Base-by-base conservation (phyloP, 345 rosid genomes). In the Moringa oleifera region DNA sequence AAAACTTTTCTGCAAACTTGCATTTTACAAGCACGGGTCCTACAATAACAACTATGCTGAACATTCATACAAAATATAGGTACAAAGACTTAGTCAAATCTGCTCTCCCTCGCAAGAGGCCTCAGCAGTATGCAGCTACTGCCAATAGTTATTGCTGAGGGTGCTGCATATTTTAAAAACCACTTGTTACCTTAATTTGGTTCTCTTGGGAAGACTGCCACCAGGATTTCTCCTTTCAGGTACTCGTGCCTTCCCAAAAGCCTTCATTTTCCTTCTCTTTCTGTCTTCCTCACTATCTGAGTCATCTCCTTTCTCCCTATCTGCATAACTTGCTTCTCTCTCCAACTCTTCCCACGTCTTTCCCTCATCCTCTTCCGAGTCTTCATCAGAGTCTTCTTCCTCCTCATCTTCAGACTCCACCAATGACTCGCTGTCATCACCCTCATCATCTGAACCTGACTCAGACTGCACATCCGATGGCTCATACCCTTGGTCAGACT, bases 281-380 rank as follows among this genome's bases (percentile, higher is more conserved):
- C 81, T 72, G 33, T 82, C 86, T 51, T 79, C 86, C 70, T 79
- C 86, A 7, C 83, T 79, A 58, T 79, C 83, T 0, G 80, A 82
- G 31, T 74, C 86, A 63, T 58, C 55, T 53, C 83, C 77, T 63
- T 79, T 82, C 60, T 77, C 83, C 61, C 76, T 72, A 62, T 82
- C 86, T 16, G 86, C 83, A 59, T 79, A 18, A 53, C 71, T 72
- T 20, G 86, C 86, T 72, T 82, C 86, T 47, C 83, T 77, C 80
- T 82, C 86, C 71, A 79, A 55, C 73, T 82, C 86, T 58, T 82
- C 86, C 86, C 84, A 82, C 31, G 86, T 74, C 71, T 79, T 82
- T 24, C 86, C 86, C 20, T 77, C 54, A 18, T 77, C 84, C 24
- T 82, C 86, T 47, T 79, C 84, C 0, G 75, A 68, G 45, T 75